A percentile compares a stretch with the other conserved stretches of the same genome.
Evolutionary conservation across 441 rosid species (phyloP).

Genomic region (Arabidopsis lyrata): DNA sequence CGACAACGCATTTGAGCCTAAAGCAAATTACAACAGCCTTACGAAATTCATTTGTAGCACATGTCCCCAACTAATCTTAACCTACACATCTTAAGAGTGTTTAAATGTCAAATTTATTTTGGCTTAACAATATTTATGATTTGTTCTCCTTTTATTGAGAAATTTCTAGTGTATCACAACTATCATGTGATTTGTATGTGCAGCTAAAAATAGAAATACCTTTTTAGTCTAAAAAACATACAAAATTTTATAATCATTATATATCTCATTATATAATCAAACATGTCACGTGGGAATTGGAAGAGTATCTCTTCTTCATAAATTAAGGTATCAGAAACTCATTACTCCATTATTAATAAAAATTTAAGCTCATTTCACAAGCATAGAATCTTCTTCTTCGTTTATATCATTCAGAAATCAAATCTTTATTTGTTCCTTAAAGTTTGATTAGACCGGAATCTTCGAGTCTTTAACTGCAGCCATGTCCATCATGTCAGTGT

Average conservation of each 20-base stretch:
- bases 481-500: conserved; percentile 27
- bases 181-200: conserved; percentile 33
- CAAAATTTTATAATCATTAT: background rate
- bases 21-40: background rate
- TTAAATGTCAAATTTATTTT: conserved; percentile 3
- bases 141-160: conserved; percentile 8
- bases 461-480: conserved; percentile 1
- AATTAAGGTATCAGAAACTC: conserved; percentile 41
- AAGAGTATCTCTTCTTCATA: conserved; percentile 44
- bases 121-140: conserved; percentile 9
- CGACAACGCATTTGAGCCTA: conserved; percentile 10
- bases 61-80: conserved; percentile 15
- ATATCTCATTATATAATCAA: conserved; percentile 4
- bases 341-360: conserved; percentile 12
- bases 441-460: conserved; percentile 23
- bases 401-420: background rate
- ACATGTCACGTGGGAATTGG: conserved; percentile 33
- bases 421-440: conserved; percentile 9
- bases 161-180: background rate
- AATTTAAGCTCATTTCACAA: conserved; percentile 31
- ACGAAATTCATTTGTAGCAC: background rate
- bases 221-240: conserved; percentile 10
- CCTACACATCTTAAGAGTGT: conserved; percentile 11
- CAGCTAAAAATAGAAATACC: conserved; percentile 30
- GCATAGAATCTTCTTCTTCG: conserved; percentile 44